phyloP scores from a whole-genome alignment of 306 rosid genomes.

The Quercus glauca region DNA sequence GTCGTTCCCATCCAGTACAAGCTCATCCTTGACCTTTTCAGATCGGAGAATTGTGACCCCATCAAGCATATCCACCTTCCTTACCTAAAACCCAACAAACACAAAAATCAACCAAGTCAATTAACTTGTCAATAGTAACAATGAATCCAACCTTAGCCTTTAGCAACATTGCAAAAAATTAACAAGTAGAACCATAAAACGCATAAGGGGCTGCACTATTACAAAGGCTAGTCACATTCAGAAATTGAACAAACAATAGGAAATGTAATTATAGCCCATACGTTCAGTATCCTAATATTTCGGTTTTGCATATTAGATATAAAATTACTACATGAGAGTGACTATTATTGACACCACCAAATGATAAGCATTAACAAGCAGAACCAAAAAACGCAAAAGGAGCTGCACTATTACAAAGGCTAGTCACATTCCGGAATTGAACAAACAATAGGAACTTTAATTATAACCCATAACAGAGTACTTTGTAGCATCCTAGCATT shows the following conservation, averaged over 20 bases:
- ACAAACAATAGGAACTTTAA: too few relatives aligned
- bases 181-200: background rate
- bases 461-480: too few relatives aligned
- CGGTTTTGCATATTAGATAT: background rate
- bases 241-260: background rate
- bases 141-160: background rate
- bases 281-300: background rate
- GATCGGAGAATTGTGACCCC: slow-evolving; percentile 65
- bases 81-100: slow-evolving; percentile 44
- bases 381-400: too few relatives aligned
- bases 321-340: background rate
- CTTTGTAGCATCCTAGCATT: too few relatives aligned
- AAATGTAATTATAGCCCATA: background rate
- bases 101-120: background rate
- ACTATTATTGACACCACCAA: background rate
- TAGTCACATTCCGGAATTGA: too few relatives aligned
- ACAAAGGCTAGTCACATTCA: too few relatives aligned
- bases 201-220: too few relatives aligned
- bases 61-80: slow-evolving; percentile 80
- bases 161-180: background rate
- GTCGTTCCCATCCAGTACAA: slow-evolving; percentile 73
- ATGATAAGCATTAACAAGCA: background rate
- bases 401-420: too few relatives aligned
- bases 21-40: slow-evolving; percentile 81
- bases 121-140: background rate